phyloP scores from a whole-genome alignment of 192 early-diverging fungal genomes.

The Backusella australiensis region DNA sequence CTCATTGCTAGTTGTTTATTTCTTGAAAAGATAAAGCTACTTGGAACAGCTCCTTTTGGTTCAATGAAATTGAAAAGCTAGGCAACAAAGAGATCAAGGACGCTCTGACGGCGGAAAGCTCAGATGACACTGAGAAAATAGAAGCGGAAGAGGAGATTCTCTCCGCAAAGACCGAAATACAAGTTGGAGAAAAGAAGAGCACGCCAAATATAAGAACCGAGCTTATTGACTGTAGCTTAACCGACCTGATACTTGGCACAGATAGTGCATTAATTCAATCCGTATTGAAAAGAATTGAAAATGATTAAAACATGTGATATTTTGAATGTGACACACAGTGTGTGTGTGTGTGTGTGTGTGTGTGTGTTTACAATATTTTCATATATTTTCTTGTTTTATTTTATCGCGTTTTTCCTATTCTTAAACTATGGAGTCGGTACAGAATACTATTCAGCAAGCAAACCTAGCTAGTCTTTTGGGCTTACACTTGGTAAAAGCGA shows the following conservation, averaged over 20 bases:
- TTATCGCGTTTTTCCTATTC: not conserved
- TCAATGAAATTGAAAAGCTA: not conserved
- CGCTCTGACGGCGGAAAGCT: not conserved
- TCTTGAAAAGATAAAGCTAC: not conserved
- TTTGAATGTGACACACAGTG: not conserved
- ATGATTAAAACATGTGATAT: not conserved
- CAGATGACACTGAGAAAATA: not conserved
- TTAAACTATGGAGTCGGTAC: conserved; percentile 26
- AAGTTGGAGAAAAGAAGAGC: not conserved
- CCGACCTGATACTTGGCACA: not conserved
- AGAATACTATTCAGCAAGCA: conserved; percentile 27
- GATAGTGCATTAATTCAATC: conserved; percentile 2
- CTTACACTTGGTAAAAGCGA: conserved; percentile 26
- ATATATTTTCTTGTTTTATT: not conserved
- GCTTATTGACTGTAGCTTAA: not conserved
- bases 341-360: not conserved
- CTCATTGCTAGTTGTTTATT: not conserved
- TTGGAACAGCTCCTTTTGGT: not conserved
- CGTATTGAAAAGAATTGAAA: not conserved
- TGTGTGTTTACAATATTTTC: not conserved
- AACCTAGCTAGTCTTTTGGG: conserved; percentile 30
- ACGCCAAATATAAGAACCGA: not conserved
- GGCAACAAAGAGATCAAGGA: not conserved
- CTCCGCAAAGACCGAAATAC: not conserved
- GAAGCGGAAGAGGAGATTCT: not conserved